These are phyloP conservation scores for Pugionium cornutum DNA, from an alignment of 345 rosid genomes.

Conservation along the genomic window DNA sequence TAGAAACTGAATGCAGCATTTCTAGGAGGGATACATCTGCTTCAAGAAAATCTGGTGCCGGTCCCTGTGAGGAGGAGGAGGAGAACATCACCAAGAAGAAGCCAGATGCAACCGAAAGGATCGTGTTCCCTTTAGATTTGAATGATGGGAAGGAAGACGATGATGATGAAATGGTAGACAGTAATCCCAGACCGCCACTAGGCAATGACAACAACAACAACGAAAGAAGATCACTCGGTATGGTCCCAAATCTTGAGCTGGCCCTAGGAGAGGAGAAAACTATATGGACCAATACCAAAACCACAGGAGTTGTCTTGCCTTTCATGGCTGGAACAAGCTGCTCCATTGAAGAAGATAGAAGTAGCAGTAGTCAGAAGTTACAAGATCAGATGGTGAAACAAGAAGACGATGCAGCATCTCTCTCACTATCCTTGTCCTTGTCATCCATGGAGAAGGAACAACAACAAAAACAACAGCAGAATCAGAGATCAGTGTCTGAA, in stretches of 20 bases:
- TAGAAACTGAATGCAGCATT: slow-evolving; percentile 41
- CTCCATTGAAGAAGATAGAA: slow-evolving; percentile 41
- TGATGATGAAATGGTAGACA: slow-evolving; percentile 40
- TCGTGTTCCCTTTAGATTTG: slow-evolving; percentile 66
- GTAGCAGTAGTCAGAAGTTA: slow-evolving; percentile 40
- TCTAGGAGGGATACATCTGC: slow-evolving; percentile 39
- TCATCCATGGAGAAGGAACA: slow-evolving; percentile 58
- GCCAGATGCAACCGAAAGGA: slow-evolving; percentile 55
- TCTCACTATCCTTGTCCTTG: slow-evolving; percentile 78
- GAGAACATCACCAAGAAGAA: slow-evolving; percentile 39
- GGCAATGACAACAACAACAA: not conserved
- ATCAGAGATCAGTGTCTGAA: not conserved
- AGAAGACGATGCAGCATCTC: slow-evolving; percentile 54
- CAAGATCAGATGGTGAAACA: slow-evolving; percentile 23
- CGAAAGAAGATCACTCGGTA: slow-evolving; percentile 39
- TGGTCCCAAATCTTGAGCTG: slow-evolving; percentile 72
- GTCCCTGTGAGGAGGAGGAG: slow-evolving; percentile 13
- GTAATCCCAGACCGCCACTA: too few species aligned
- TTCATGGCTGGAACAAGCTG: slow-evolving; percentile 38
- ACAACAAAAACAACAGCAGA: slow-evolving; percentile 40
- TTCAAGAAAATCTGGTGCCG: slow-evolving; percentile 2
- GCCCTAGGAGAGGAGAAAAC: slow-evolving; percentile 70
- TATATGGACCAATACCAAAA: slow-evolving; percentile 1
- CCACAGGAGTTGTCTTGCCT: slow-evolving; percentile 37
- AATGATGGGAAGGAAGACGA: slow-evolving; percentile 42